A percentile compares a stretch with the other conserved stretches of the same genome.
These are phyloP conservation scores for Boletus rubropictus DNA, from an alignment of 768 basidiomycete genomes.

Conservation along the genomic window DNA sequence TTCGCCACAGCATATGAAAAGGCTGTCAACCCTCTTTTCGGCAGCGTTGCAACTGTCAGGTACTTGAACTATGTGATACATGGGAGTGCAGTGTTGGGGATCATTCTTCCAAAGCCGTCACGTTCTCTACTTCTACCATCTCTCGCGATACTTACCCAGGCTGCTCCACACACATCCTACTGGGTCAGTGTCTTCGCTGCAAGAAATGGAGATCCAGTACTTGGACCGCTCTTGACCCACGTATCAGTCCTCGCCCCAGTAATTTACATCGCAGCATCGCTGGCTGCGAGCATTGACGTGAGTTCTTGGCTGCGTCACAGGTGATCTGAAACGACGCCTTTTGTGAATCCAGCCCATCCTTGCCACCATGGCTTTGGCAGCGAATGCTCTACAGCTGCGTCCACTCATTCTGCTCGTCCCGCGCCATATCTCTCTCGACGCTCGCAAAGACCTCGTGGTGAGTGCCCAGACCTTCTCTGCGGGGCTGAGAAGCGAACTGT, in stretches of 20 bases:
- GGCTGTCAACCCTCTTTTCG: constrained; percentile 65
- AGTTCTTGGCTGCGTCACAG: constrained; percentile 14
- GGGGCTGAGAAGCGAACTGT: constrained; percentile 1
- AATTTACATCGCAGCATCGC: constrained; percentile 43
- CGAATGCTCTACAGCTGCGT: constrained; percentile 24
- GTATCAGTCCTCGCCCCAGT: constrained; percentile 51
- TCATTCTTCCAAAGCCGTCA: constrained; percentile 29
- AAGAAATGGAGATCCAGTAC: constrained; percentile 44
- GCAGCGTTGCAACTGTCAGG: constrained; percentile 47
- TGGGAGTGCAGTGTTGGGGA: constrained; percentile 32
- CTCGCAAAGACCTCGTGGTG: constrained; percentile 20
- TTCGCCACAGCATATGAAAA: constrained; percentile 58
- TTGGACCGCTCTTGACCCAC: constrained; percentile 60
- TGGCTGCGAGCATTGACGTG: constrained; percentile 40
- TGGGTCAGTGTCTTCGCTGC: constrained; percentile 59
- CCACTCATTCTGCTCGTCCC: constrained; percentile 15
- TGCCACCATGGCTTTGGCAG: constrained; percentile 22
- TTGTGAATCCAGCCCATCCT: constrained; percentile 15
- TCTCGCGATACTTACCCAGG: constrained; percentile 38
- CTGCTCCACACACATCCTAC: constrained; percentile 60
- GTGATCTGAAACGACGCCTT: neutral
- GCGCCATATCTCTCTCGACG: constrained; percentile 17
- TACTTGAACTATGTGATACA: constrained; percentile 41
- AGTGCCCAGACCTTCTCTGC: constrained; percentile 1
- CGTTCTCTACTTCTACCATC: constrained; percentile 21